Evolutionary conservation across 495 filamentous ascomycete genomes (phyloP), one percentile per base, ranked within the genome.

Genomic region (Xylaria longipes): DNA sequence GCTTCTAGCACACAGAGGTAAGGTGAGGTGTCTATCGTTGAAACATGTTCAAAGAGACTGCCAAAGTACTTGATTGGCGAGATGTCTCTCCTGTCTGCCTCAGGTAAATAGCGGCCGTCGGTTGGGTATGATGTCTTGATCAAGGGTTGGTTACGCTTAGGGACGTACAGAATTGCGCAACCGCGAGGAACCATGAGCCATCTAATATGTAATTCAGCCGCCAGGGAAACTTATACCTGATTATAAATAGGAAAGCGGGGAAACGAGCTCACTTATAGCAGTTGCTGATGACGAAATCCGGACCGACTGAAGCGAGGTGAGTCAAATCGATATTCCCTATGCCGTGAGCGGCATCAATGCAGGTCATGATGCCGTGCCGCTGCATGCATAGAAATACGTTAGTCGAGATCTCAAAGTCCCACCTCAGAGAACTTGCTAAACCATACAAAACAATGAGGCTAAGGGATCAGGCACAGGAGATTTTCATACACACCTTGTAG

Each of bases 111-210:
- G 20, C 88, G 86, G 71, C 89, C 87, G 7, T 84, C 85, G 5
- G 90, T 96, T 15, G 94, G 94, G n/a, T 94, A 78, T 0, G 90
- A 89, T 4, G 89, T 89, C 43, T 90, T 90, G 61, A 97, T 88
- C 37, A 93, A 76, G 69, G 85, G 82, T 69, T 97, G 94, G 80
- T 95, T 91, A 41, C 86, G 86, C 25, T 83, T 77, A 0, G 92
- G 90, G 11, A 95, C 92, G 78, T 95, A 91, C 68, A 97, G 85
- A 8, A 94, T 80, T 1, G 93, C 91, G 75, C 89, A 92, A 56
- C 88, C 89, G 61, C 94, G 91, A 43, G 94, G 94, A 22, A 88
- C 87, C 78, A 88, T 91, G 25, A 97, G 87, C 94, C 94, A 97
- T 83, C 95, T 97, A 80, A 70, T 65, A 62, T 33, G 70, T 27